These are phyloP conservation scores for Gymnopus androsaceus DNA, from an alignment of 1,284 basidiomycete genomes.

Conservation along the genomic window DNA sequence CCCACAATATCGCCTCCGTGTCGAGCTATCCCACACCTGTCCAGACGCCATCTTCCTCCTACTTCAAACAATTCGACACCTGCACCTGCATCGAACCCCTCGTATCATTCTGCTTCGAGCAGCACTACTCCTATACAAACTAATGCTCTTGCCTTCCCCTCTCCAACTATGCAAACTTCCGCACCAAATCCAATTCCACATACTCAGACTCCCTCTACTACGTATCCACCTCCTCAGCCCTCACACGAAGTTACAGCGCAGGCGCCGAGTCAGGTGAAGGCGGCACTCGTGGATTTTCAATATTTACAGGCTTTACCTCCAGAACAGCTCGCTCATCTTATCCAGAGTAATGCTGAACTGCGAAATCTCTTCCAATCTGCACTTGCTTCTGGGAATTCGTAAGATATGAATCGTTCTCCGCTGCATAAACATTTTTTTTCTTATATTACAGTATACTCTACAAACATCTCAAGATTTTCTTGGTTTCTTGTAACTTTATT, in stretches of 20 bases:
- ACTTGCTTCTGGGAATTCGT: slow-evolving; percentile 14
- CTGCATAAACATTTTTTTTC: too few species aligned
- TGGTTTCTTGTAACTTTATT: background rate
- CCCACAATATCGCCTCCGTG: background rate
- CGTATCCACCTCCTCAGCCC: background rate
- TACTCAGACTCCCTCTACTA: background rate
- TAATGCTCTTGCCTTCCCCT: background rate
- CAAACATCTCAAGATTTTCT: too few species aligned
- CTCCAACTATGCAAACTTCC: background rate
- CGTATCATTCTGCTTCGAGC: background rate
- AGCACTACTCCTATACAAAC: background rate
- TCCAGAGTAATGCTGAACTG: slow-evolving; percentile 37
- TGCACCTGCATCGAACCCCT: background rate
- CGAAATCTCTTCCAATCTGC: slow-evolving; percentile 35
- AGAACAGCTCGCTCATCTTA: slow-evolving; percentile 34
- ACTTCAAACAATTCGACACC: background rate
- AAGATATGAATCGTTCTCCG: background rate
- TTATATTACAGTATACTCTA: too few species aligned
- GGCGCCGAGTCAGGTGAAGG: background rate
- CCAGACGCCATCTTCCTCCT: background rate
- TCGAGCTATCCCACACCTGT: background rate
- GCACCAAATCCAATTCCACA: background rate
- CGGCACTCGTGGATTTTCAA: slow-evolving; percentile 24
- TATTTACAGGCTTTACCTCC: slow-evolving; percentile 35
- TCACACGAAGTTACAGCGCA: background rate